phyloP scores from a whole-genome alignment of 2,329 filamentous ascomycete species.

The Penicillium occitanis region DNA sequence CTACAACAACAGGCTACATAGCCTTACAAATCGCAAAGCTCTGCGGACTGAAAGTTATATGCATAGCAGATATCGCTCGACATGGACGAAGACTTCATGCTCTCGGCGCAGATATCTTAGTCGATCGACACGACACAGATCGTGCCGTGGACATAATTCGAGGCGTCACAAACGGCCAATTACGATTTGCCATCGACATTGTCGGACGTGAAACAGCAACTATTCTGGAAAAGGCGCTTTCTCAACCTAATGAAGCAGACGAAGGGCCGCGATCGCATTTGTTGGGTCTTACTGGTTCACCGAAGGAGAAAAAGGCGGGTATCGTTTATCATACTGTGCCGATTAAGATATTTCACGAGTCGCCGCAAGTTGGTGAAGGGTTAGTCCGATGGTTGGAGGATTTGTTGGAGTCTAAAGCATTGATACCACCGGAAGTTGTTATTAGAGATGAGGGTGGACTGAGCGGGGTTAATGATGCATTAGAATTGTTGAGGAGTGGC shows the following conservation, averaged over 20 bases:
- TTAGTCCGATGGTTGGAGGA: conserved; percentile 67
- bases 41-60: conserved; percentile 63
- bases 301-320: conserved; percentile 53
- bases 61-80: conserved; percentile 65
- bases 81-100: conserved; percentile 61
- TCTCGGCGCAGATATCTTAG: conserved; percentile 61
- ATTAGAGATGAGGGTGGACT: conserved; percentile 64
- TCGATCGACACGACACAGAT: conserved; percentile 65
- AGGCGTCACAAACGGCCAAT: conserved; percentile 55
- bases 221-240: conserved; percentile 57
- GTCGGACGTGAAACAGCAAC: conserved; percentile 64
- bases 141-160: conserved; percentile 66
- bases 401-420: conserved; percentile 54
- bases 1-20: conserved; percentile 68
- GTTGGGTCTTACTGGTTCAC: conserved; percentile 66
- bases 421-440: conserved; percentile 62
- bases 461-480: conserved; percentile 64
- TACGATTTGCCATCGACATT: conserved; percentile 70
- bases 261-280: conserved; percentile 53
- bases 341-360: conserved; percentile 73
- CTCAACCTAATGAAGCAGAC: not conserved
- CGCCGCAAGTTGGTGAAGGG: conserved; percentile 61
- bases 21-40: conserved; percentile 67
- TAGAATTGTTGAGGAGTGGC: conserved; percentile 66
- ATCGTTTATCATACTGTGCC: conserved; percentile 65